These are phyloP conservation scores for Penicillium sp. DNA, from an alignment of 2,329 filamentous ascomycete genomes.

Conservation along the genomic window DNA sequence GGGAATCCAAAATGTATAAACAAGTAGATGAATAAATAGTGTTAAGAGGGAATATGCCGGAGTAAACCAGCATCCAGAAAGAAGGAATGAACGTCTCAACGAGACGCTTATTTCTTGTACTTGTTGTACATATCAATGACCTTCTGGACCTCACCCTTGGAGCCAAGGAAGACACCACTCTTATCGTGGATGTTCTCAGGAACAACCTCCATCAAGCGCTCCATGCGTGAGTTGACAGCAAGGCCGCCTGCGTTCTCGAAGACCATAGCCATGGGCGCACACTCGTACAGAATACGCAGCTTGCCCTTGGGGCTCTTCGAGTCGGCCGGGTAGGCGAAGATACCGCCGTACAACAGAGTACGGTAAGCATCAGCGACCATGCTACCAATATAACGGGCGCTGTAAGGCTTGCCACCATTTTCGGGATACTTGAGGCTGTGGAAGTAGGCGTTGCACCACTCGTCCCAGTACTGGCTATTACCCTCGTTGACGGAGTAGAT, in stretches of 20 bases:
- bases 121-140: conserved; percentile 77
- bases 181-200: conserved; percentile 93
- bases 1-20: not conserved
- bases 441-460: conserved; percentile 83
- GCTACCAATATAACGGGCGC: conserved; percentile 88
- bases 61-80: conserved; percentile 2
- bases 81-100: not conserved
- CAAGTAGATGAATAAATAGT: conserved; percentile 4
- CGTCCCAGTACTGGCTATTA: conserved; percentile 95
- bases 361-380: conserved; percentile 99
- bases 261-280: conserved; percentile 96
- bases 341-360: conserved; percentile 89
- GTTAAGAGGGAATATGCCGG: not conserved
- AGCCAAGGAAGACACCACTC: conserved; percentile 94
- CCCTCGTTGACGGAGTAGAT: conserved; percentile 99
- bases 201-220: conserved; percentile 81
- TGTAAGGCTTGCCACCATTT: conserved; percentile 79
- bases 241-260: conserved; percentile 98
- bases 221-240: conserved; percentile 87
- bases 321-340: conserved; percentile 96
- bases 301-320: conserved; percentile 99
- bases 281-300: conserved; percentile 95
- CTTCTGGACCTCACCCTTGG: conserved; percentile 92
- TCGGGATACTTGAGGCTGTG: conserved; percentile 78
- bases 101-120: conserved; percentile 28